Conservation (phyloP, 2,329 filamentous ascomycete genomes). For the Sclerotiophoma versabilis region DNA sequence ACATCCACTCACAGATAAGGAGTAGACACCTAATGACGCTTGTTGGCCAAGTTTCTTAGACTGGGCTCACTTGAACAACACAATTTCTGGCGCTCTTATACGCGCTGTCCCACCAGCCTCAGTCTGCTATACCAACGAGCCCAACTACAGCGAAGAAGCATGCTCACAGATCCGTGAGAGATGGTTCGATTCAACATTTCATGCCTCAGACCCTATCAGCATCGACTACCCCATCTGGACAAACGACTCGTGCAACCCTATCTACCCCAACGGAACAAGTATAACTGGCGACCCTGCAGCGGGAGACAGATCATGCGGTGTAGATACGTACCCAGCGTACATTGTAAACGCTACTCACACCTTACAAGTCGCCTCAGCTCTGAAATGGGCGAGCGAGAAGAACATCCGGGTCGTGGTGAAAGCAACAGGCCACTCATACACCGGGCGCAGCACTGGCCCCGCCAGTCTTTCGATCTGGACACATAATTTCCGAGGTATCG, state of each 20-base stretch:
- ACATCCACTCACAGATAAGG: too few relatives aligned
- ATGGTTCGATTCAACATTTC: constrained; percentile 41
- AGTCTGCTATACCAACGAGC: constrained; percentile 36
- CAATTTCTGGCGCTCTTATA: constrained; percentile 31
- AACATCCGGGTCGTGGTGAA: constrained; percentile 39
- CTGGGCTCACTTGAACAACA: constrained; percentile 32
- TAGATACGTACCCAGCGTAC: constrained; percentile 37
- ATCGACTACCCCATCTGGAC: constrained; percentile 40
- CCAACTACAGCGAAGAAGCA: constrained; percentile 27
- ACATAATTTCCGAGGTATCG: constrained; percentile 35
- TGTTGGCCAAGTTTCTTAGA: constrained; percentile 34
- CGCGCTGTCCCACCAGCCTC: constrained; percentile 30
- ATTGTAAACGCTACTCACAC: constrained; percentile 36
- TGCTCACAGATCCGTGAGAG: constrained; percentile 29
- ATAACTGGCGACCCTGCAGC: constrained; percentile 33
- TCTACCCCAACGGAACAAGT: constrained; percentile 40
- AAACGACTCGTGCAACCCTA: constrained; percentile 41
- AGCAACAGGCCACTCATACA: constrained; percentile 36
- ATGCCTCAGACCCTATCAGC: constrained; percentile 36
- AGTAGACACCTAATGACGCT: constrained; percentile 20
- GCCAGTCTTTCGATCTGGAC: constrained; percentile 39
- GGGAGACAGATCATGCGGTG: constrained; percentile 30
- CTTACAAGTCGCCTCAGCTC: constrained; percentile 24
- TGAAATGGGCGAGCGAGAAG: constrained; percentile 33
- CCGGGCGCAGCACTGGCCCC: constrained; percentile 29